These are phyloP conservation scores for Paxillus involutus DNA, from an alignment of 768 basidiomycete genomes.

Conservation along the genomic window DNA sequence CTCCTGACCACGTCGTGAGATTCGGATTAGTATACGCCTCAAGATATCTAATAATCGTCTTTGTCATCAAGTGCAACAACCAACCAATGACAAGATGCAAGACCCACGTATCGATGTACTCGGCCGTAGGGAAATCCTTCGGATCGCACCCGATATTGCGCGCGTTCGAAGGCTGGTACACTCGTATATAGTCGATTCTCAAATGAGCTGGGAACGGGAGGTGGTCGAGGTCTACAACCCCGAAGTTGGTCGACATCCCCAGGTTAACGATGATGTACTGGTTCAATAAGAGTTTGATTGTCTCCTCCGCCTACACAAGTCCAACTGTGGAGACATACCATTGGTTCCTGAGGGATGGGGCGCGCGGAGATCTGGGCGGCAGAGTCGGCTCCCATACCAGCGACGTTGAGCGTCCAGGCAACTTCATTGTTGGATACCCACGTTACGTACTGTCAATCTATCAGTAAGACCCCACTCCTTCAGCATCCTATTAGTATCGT, in stretches of 20 bases:
- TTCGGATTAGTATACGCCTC: slow-evolving; percentile 71
- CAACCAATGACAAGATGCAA: background rate
- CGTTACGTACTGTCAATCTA: slow-evolving; percentile 64
- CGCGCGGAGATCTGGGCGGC: slow-evolving; percentile 60
- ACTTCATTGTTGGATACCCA: slow-evolving; percentile 73
- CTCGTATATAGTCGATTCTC: slow-evolving; percentile 58
- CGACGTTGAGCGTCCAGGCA: slow-evolving; percentile 74
- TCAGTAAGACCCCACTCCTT: background rate
- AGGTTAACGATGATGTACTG: slow-evolving; percentile 57
- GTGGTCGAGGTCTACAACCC: slow-evolving; percentile 51
- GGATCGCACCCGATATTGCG: slow-evolving; percentile 77
- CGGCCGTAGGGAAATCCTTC: slow-evolving; percentile 60
- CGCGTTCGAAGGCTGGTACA: slow-evolving; percentile 66
- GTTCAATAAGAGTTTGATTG: slow-evolving; percentile 1
- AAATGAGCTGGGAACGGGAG: slow-evolving; percentile 51
- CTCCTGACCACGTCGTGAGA: slow-evolving; percentile 42
- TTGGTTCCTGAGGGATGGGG: slow-evolving; percentile 79
- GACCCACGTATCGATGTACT: slow-evolving; percentile 64
- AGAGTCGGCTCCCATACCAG: slow-evolving; percentile 65
- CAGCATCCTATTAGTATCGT: background rate
- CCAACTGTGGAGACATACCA: slow-evolving; percentile 48
- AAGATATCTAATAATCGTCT: slow-evolving; percentile 43
- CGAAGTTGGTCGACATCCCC: slow-evolving; percentile 63
- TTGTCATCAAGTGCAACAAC: background rate
- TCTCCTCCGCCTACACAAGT: background rate